These are phyloP conservation scores for Thelonectria blattea DNA, from an alignment of 2,329 filamentous ascomycete genomes.

Conservation along the genomic window DNA sequence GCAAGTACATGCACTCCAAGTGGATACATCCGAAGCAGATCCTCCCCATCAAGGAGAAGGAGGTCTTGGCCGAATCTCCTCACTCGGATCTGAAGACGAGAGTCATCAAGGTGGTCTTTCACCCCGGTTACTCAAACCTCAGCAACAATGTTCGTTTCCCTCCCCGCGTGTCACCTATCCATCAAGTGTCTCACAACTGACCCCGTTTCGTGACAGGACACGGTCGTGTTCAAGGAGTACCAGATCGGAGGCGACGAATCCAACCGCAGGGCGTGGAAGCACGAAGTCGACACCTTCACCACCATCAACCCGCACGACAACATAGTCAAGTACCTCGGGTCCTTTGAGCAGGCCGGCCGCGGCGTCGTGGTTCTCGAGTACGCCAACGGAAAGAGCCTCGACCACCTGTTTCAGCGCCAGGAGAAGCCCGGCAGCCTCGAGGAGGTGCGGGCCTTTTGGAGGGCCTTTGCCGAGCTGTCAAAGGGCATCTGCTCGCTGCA, in stretches of 20 bases:
- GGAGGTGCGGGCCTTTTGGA: constrained; percentile 11
- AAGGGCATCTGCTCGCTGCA: constrained; percentile 16
- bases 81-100: neutral
- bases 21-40: constrained; percentile 8
- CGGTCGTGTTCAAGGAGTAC: constrained; percentile 25
- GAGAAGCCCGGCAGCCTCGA: neutral
- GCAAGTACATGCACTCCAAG: neutral
- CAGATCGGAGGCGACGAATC: neutral
- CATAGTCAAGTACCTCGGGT: constrained; percentile 22
- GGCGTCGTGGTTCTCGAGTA: constrained; percentile 22
- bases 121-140: constrained; percentile 7
- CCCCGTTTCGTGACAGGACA: neutral
- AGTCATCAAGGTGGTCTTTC: constrained; percentile 6
- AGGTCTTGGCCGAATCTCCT: neutral
- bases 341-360: constrained; percentile 17
- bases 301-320: constrained; percentile 13
- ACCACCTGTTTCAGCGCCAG: constrained; percentile 7
- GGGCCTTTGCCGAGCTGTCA: constrained; percentile 7
- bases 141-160: neutral
- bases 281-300: constrained; percentile 11
- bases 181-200: neutral
- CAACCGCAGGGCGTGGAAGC: constrained; percentile 9
- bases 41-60: constrained; percentile 13
- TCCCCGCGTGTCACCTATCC: neutral
- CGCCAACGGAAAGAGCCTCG: constrained; percentile 12